A percentile compares a stretch with the other conserved stretches of the same genome.
These are phyloP conservation scores for Marasmius fiardii DNA, from an alignment of 1,284 basidiomycete genomes.

Conservation along the genomic window DNA sequence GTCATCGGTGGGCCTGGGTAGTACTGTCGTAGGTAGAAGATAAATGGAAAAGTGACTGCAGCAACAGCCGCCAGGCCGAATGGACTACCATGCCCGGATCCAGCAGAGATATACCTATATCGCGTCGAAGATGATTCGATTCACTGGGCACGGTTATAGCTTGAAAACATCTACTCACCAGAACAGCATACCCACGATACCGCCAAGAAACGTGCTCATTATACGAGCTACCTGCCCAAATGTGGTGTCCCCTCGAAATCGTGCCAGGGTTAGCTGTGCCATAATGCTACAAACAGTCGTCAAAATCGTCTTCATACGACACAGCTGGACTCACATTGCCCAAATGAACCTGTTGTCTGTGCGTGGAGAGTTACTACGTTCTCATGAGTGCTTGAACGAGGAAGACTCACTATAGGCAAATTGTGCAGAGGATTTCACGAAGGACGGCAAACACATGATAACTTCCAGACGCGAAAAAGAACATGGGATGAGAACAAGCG, in stretches of 20 bases:
- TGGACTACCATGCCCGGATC: constrained; percentile 61
- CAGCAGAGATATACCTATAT: constrained; percentile 70
- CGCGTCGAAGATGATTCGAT: not conserved
- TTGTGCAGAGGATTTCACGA: constrained; percentile 48
- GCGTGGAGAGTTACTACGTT: not conserved
- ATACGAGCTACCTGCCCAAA: constrained; percentile 66
- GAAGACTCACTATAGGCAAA: constrained; percentile 56
- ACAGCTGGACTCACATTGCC: constrained; percentile 35
- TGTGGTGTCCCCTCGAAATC: constrained; percentile 76
- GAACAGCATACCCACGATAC: constrained; percentile 62
- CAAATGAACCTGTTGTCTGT: constrained; percentile 53
- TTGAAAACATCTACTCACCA: constrained; percentile 44
- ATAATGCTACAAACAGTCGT: constrained; percentile 48
- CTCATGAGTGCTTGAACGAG: constrained; percentile 1
- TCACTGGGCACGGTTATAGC: constrained; percentile 10
- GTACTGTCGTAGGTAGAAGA: constrained; percentile 68
- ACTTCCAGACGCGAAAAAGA: constrained; percentile 30
- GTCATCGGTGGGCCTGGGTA: constrained; percentile 74
- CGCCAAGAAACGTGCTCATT: constrained; percentile 68
- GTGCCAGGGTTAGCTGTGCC: constrained; percentile 65
- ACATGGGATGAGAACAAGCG: not conserved
- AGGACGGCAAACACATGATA: constrained; percentile 56
- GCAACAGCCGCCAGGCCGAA: constrained; percentile 73
- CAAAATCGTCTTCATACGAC: not conserved
- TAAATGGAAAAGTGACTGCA: constrained; percentile 69